Base-by-base conservation (phyloP, 768 basidiomycete species). In the Myochromella boudieri region DNA sequence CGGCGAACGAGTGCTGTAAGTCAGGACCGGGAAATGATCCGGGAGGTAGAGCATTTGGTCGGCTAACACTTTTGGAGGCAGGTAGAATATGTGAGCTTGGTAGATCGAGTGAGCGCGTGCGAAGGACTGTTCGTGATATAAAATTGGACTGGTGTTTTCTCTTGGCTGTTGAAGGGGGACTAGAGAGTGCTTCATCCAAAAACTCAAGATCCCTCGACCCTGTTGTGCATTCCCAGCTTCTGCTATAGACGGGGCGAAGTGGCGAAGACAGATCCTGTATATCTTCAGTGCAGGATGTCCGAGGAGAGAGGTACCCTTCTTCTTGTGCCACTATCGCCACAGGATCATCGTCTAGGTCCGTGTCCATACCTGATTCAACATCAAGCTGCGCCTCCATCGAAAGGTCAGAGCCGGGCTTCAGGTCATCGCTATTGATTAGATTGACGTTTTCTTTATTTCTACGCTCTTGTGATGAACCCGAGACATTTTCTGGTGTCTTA, bases 241-340 rank as follows among this genome's bases (percentile, higher is more conserved):
- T 49, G 12, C 52, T 48, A 15, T 48, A 53, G 20, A 48, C 48
- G 12, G 60, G 68, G 25, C 68, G 69, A 31, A 70, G 50, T 18
- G 87, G 87, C 9, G 87, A 89, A 37, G 85, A 87, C 22, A 90
- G 56, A 7, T 82, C 81, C 48, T 86, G 80, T 20, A 75, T 75
- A 28, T 82, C 83, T 51, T 70, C 70, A 40, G 73, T 74, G 53
- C 74, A 69, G 18, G 80, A 80, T 37, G 77, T 67, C 7, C 78
- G 67, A 12, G 87, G 88, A n/a, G 89, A 89, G 43, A 87, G 72
- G 64, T 91, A 92, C 12, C 90, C 89, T 50, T 87, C 87, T 60
- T 91, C 90, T 65, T 89, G 89, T 58, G 74, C 71, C 12, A 88
- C 80, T 8, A 55, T 58, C 42, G 79, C 51, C 62, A 44, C 47